These are phyloP conservation scores for Psidium guajava DNA, from an alignment of 345 rosid genomes.

Conservation along the genomic window DNA sequence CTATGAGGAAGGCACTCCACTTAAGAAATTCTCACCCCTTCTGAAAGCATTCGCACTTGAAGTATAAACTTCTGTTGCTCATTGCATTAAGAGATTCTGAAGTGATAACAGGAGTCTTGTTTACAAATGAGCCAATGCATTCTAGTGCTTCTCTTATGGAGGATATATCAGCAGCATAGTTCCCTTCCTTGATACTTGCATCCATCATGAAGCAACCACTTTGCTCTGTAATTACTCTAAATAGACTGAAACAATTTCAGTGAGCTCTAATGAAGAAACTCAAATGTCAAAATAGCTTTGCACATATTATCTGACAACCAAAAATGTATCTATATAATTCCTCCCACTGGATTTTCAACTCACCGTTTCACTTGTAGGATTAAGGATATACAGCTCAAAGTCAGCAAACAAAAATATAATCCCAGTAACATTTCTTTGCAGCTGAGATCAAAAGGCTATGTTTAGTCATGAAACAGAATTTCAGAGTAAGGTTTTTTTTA, in stretches of 20 bases:
- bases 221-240: background rate
- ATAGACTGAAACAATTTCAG: background rate
- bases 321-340: background rate
- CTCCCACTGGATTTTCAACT: background rate
- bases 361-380: background rate
- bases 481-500: background rate
- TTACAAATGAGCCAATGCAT: constrained; percentile 47
- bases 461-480: background rate
- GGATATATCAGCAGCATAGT: constrained; percentile 72
- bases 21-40: constrained; percentile 53
- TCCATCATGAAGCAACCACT: constrained; percentile 22
- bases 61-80: constrained; percentile 55
- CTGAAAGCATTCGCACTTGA: constrained; percentile 86
- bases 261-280: background rate
- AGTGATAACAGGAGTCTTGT: constrained; percentile 64
- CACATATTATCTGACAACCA: background rate
- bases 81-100: constrained; percentile 54
- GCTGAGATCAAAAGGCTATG: background rate
- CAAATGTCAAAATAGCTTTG: background rate
- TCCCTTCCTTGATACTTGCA: constrained; percentile 4
- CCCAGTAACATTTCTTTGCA: background rate
- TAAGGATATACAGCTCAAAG: background rate
- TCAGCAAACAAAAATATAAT: background rate
- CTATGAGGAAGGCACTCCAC: background rate
- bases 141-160: constrained; percentile 59